These are phyloP conservation scores for Nicotiana rustica DNA, from an alignment of 305 asterid species.

Conservation along the genomic window DNA sequence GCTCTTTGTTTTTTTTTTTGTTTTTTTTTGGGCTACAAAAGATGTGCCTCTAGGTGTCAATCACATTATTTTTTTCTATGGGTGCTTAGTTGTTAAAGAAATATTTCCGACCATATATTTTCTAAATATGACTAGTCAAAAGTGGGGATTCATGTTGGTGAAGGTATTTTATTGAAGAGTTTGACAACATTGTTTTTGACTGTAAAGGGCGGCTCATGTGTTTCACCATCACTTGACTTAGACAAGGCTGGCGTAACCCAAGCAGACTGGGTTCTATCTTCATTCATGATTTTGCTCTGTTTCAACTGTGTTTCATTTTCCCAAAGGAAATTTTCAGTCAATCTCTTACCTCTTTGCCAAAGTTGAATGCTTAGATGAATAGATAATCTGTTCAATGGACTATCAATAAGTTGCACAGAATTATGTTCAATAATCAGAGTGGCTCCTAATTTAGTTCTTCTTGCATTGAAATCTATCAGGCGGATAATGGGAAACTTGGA, in stretches of 20 bases:
- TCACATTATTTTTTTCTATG: background rate
- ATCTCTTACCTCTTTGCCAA: background rate
- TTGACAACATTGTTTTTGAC: background rate
- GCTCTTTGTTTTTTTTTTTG: background rate
- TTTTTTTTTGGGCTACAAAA: background rate
- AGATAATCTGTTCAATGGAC: background rate
- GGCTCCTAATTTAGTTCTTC: conserved; percentile 7
- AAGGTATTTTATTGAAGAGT: background rate
- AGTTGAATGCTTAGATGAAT: background rate
- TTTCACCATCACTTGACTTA: background rate
- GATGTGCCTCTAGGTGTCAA: background rate
- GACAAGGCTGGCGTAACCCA: background rate
- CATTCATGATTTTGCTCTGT: background rate
- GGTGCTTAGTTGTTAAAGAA: background rate
- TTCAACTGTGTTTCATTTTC: background rate
- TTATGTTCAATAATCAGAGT: conserved; percentile 1
- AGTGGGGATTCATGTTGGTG: conserved; percentile 10
- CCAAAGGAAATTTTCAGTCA: background rate
- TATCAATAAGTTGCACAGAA: conserved; percentile 8
- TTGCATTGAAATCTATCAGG: conserved; percentile 47
- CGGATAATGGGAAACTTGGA: conserved; percentile 69
- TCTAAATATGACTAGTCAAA: background rate
- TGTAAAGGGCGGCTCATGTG: background rate
- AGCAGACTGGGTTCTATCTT: background rate
- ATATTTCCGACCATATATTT: background rate